Conservation (phyloP, 2,329 filamentous ascomycete species). For the Diaporthe sp. region DNA sequence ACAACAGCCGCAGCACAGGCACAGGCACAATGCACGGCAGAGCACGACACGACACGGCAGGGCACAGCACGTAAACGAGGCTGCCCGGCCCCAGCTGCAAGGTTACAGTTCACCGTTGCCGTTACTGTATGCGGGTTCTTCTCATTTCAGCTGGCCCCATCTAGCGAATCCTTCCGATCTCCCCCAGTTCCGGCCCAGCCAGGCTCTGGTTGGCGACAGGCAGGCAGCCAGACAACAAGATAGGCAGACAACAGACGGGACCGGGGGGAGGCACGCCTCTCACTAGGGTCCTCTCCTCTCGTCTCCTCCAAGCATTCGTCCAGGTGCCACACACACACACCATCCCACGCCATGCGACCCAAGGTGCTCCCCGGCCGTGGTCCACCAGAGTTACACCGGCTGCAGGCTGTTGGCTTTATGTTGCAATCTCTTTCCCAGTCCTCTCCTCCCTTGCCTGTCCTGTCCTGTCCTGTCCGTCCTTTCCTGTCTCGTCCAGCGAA, state of each 20-base stretch:
- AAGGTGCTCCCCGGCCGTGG: background rate
- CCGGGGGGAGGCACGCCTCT: no score
- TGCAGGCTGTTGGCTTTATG: conserved; percentile 32
- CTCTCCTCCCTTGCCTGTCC: conserved; percentile 8
- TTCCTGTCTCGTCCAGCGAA: background rate
- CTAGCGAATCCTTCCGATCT: conserved; percentile 31
- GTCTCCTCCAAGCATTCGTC: background rate
- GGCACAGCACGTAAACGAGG: background rate
- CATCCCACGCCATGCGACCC: background rate
- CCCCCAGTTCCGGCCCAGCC: background rate
- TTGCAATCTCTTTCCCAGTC: conserved; percentile 26
- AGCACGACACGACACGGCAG: background rate
- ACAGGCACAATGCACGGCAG: background rate
- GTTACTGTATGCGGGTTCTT: conserved; percentile 21
- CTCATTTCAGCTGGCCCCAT: conserved; percentile 31
- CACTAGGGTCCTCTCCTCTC: background rate
- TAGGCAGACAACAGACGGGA: background rate
- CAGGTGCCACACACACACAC: conserved; percentile 3
- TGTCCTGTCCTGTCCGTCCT: conserved; percentile 12
- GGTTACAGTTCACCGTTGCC: background rate
- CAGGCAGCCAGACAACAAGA: background rate
- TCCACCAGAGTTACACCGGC: conserved; percentile 24
- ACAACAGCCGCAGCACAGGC: conserved; percentile 16
- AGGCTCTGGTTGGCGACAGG: conserved; percentile 6
- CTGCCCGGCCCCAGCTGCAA: conserved; percentile 2